Percentiles rank a stretch among this genome's conserved stretches.
Conservation (phyloP, 75 land plant genomes). For the Chamaecyparis obtusa region DNA sequence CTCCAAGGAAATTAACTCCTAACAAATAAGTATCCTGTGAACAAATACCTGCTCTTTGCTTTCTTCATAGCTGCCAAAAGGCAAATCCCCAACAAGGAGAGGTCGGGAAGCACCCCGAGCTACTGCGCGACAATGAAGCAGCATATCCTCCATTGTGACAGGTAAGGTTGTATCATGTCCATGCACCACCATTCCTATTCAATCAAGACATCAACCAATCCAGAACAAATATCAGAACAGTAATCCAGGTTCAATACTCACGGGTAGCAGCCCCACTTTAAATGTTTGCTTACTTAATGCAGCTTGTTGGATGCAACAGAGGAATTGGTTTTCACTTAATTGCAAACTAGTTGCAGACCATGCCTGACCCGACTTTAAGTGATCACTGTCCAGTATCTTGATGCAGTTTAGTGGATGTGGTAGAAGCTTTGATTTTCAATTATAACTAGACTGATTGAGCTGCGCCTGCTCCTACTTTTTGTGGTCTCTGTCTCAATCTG, state of each 20-base stretch:
- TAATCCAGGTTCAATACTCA: neutral
- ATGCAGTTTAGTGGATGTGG: neutral
- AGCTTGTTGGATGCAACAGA: neutral
- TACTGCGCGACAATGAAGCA: slow-evolving; percentile 92
- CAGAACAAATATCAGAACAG: neutral
- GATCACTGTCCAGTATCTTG: neutral
- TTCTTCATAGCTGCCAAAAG: slow-evolving; percentile 89
- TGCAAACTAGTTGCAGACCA: neutral
- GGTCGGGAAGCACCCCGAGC: slow-evolving; percentile 80
- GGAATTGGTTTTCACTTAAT: neutral
- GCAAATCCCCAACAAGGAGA: slow-evolving; percentile 87
- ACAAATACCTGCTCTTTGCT: slow-evolving; percentile 61
- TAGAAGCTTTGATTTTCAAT: neutral
- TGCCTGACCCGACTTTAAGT: neutral
- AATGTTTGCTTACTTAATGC: neutral
- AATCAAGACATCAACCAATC: neutral
- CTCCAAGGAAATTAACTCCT: neutral
- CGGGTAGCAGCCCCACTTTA: neutral
- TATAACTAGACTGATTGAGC: neutral
- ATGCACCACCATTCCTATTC: slow-evolving; percentile 86
- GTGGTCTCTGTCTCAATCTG: neutral
- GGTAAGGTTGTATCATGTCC: slow-evolving; percentile 97
- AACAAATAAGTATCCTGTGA: neutral
- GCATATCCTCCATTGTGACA: slow-evolving; percentile 87
- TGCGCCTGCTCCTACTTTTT: neutral